Evolutionary conservation across 805 yeast species (phyloP), one percentile per base, ranked within the genome.

Genomic region (Metschnikowia cerradonensis): DNA sequence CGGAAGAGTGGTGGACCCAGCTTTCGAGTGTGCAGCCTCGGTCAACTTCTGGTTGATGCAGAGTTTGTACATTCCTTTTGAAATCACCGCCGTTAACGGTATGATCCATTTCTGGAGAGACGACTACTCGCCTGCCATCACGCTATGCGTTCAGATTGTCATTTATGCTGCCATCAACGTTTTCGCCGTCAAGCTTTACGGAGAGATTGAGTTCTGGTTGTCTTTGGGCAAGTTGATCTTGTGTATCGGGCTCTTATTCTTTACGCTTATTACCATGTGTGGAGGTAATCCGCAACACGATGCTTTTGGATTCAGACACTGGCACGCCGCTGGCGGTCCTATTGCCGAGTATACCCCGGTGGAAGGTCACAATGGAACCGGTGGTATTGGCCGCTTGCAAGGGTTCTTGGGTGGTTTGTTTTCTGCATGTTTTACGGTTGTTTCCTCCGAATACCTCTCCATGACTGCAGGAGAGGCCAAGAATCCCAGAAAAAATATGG

Each of bases 201-300:
- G 96, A 32, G 96, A 89, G 63, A 75, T 83, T 22, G 96, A 89
- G 66, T 90, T 88, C 62, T 83, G 86, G 84, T 69, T 88, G 19
- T 81, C 91, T 1, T 72, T 87, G 61, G 82, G 83, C 17, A 70
- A 75, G 53, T 82, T 79, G 62, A 65, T 72, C 4, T 72, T 89
- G 44, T 90, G 91, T 13, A 64, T 84, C n/a, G 96, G 94, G 2
- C 72, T 89, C 43, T 77, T 89, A 52, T 60, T 85, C 26, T 89
- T 86, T 66, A 87, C 94, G 1, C 84, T 89, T 58, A 64, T 88
- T 48, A 83, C 90, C 5, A 89, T 88, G 95, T 80, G 86, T 35
- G 96, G 96, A 31, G 96, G 96, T 26, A 89, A 88, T 64, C 96
- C 96, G 1, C 65, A 73, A 38, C 81, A 79, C 41, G 79, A 78